Base-by-base conservation (phyloP, 768 basidiomycete species). In the Russula ochroleuca region DNA sequence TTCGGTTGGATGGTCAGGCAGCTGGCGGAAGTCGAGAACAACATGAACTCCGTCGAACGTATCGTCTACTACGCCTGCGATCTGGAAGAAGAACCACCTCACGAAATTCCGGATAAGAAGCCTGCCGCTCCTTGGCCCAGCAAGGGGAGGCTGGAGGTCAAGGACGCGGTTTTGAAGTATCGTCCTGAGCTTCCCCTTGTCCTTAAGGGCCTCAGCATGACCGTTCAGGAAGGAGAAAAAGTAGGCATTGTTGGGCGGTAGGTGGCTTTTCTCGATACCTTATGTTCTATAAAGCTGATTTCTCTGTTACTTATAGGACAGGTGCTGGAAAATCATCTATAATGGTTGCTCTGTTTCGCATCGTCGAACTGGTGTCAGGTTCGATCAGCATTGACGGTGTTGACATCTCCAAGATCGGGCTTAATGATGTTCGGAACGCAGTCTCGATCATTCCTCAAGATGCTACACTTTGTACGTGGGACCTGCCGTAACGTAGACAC, bases 21-120 rank as follows among this genome's bases (percentile, higher is more conserved):
- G 73, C 80, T 79, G 43, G 86, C 89, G 3, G 93, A 95, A 72
- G 87, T 94, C 13, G 93, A 96, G 74, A 96, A 97, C 73, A 83
- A 94, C 73, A 94, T 95, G 90, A 93, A 93, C 72, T 84, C 85
- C n/a, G 88, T 91, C 9, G 90, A 92, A 72, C 87, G 94, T 28
- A 79, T 98, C 19, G 76, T 92, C 3, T 83, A 93, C 71, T 97
- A 97, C 69, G 85, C 87, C 47, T 81, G 82, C 21, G 81, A 85
- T 33, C 78, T 97, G 19, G 92, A 94, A 71, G 88, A 94, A 72
- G 93, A 95, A 74, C 83, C 88, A 1, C 81, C 88, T 1, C 84
- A 89, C 69, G 80, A 85, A 45, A 73, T 88, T 19, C 79, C 84
- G 0, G 86, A 85, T 17, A 77, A 73, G 31, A 83, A 82, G 67